Evolutionary conservation across 176 grass and related monocot species (phyloP).

Genomic region (Eleusine coracana): DNA sequence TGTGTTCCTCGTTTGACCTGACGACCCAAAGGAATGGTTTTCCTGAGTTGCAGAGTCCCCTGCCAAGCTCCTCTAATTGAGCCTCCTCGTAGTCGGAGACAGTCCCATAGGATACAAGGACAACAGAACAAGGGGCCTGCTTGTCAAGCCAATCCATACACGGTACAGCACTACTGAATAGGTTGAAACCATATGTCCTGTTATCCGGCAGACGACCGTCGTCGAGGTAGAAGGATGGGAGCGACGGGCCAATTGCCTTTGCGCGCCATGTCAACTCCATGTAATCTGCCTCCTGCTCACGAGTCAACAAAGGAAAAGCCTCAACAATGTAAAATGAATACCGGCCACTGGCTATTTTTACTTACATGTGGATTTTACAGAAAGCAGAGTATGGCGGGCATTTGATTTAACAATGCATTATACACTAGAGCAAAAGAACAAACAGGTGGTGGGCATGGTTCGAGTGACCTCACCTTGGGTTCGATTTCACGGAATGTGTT

Average conservation of each 20-base stretch:
- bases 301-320: neutral
- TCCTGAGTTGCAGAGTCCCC: constrained; percentile 20
- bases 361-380: too few relatives aligned
- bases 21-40: constrained; percentile 43
- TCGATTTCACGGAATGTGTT: constrained; percentile 18
- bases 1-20: constrained; percentile 8
- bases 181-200: constrained; percentile 32
- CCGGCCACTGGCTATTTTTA: too few relatives aligned
- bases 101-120: constrained; percentile 31
- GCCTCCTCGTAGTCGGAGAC: neutral
- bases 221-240: constrained; percentile 31
- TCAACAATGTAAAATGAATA: neutral
- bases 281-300: constrained; percentile 42
- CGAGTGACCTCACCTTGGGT: neutral
- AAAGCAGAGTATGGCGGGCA: neutral
- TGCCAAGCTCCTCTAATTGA: constrained; percentile 24
- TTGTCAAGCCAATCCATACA: constrained; percentile 20
- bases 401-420: neutral
- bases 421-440: neutral
- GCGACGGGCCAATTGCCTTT: constrained; percentile 23
- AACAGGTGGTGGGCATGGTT: neutral
- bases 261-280: constrained; percentile 14
- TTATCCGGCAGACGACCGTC: neutral
- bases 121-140: neutral
- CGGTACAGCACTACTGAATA: neutral